Percentiles rank a stretch among this genome's conserved stretches.
phyloP scores from a whole-genome alignment of 495 filamentous ascomycete genomes.

The Talaromyces ruber region DNA sequence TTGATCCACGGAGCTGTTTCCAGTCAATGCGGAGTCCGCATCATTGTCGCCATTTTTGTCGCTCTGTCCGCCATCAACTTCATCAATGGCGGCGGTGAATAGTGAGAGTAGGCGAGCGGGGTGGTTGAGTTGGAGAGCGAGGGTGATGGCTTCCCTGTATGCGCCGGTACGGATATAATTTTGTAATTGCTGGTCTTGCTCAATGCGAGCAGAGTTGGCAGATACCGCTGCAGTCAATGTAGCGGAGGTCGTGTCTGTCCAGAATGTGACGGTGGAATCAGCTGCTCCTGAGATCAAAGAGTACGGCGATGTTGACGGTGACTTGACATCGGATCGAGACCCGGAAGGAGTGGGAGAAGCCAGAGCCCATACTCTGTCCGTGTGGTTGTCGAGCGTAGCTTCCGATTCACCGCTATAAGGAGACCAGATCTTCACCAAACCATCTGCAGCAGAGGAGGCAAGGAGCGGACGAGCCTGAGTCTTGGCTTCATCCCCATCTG shows the following conservation, averaged over 20 bases:
- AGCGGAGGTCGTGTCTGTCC: constrained; percentile 81
- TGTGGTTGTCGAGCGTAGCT: constrained; percentile 90
- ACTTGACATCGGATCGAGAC: constrained; percentile 28
- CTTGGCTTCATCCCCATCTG: constrained; percentile 27
- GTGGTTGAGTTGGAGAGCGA: constrained; percentile 89
- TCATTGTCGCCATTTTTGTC: constrained; percentile 25
- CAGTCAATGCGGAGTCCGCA: constrained; percentile 58
- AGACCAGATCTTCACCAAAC: constrained; percentile 96
- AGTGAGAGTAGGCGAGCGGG: constrained; percentile 75
- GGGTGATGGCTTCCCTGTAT: constrained; percentile 84
- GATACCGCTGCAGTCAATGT: constrained; percentile 61
- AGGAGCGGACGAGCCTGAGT: constrained; percentile 43
- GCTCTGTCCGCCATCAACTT: constrained; percentile 28
- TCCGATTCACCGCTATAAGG: constrained; percentile 69
- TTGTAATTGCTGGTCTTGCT: constrained; percentile 85
- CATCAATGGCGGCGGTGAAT: constrained; percentile 70
- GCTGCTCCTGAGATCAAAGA: constrained; percentile 81
- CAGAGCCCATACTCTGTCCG: constrained; percentile 85
- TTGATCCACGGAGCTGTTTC: constrained; percentile 71
- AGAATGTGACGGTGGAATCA: constrained; percentile 88
- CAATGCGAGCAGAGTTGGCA: constrained; percentile 69
- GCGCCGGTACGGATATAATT: constrained; percentile 81
- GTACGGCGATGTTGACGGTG: constrained; percentile 23
- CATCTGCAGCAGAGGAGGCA: constrained; percentile 86
- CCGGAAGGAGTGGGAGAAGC: constrained; percentile 54